Percentiles rank a stretch among this genome's conserved stretches.
Conservation (phyloP, 805 yeast species). For the Cyberlindnera euphorbiae region DNA sequence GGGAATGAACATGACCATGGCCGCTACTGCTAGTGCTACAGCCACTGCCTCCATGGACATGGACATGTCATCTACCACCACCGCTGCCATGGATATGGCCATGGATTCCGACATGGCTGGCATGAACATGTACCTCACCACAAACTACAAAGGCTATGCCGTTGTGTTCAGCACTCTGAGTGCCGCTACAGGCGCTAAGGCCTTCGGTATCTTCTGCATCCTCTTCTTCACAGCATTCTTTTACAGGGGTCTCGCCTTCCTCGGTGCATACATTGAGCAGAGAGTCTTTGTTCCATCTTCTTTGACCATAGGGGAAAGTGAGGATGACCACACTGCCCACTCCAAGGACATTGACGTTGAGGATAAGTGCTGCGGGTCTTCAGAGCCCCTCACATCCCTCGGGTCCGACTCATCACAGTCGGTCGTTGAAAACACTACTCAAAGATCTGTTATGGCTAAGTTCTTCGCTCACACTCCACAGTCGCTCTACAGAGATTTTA, state of each 20-base stretch:
- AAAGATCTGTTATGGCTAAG: conserved; percentile 27
- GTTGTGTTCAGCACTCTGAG: conserved; percentile 52
- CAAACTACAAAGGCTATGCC: conserved; percentile 48
- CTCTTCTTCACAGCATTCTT: conserved; percentile 55
- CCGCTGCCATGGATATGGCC: conserved; percentile 16
- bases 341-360: conserved; percentile 5
- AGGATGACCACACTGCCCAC: conserved; percentile 9
- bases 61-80: neutral
- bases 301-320: neutral
- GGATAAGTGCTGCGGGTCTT: conserved; percentile 11
- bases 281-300: conserved; percentile 36
- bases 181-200: conserved; percentile 54
- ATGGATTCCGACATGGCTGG: conserved; percentile 9
- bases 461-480: conserved; percentile 31
- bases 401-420: neutral
- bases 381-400: neutral
- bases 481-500: conserved; percentile 44
- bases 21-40: neutral
- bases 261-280: conserved; percentile 61
- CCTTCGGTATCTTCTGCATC: conserved; percentile 68
- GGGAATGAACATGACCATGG: conserved; percentile 1
- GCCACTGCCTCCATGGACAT: neutral
- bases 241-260: conserved; percentile 54
- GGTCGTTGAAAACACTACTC: conserved; percentile 1
- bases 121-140: conserved; percentile 59